These are phyloP conservation scores for Sophora flavescens DNA, from an alignment of 306 rosid species.

Conservation along the genomic window DNA sequence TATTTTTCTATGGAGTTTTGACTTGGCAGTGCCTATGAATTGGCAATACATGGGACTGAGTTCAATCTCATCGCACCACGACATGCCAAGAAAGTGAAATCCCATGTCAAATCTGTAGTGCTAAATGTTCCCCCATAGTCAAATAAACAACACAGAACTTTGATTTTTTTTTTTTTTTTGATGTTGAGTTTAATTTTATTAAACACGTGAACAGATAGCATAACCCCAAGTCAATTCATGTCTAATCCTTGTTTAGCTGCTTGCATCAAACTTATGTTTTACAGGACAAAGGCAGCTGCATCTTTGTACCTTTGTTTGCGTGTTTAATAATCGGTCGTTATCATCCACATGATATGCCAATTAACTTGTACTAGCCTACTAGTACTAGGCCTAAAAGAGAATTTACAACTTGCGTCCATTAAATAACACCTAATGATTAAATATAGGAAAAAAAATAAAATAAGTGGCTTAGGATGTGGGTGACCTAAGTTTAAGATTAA, in stretches of 20 bases:
- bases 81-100: slow-evolving; percentile 6
- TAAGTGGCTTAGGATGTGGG: background rate
- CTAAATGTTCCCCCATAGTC: background rate
- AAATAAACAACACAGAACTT: background rate
- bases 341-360: slow-evolving; percentile 17
- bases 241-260: slow-evolving; percentile 33
- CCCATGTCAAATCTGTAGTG: background rate
- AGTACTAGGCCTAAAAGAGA: background rate
- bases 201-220: background rate
- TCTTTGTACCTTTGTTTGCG: background rate
- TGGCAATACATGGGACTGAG: slow-evolving; percentile 10
- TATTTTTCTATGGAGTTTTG: no score
- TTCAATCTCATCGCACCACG: background rate
- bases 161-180: no score
- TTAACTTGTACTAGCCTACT: background rate
- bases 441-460: background rate
- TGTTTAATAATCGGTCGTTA: slow-evolving; percentile 7
- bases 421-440: background rate
- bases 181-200: background rate
- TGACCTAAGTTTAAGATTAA: background rate
- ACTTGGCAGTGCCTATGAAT: background rate
- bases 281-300: slow-evolving; percentile 38
- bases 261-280: slow-evolving; percentile 11
- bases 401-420: slow-evolving; percentile 1
- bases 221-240: slow-evolving; percentile 14